Percentiles rank a stretch among this genome's conserved stretches.
phyloP scores from a whole-genome alignment of 2,329 filamentous ascomycete genomes.

The Botrytis elliptica region DNA sequence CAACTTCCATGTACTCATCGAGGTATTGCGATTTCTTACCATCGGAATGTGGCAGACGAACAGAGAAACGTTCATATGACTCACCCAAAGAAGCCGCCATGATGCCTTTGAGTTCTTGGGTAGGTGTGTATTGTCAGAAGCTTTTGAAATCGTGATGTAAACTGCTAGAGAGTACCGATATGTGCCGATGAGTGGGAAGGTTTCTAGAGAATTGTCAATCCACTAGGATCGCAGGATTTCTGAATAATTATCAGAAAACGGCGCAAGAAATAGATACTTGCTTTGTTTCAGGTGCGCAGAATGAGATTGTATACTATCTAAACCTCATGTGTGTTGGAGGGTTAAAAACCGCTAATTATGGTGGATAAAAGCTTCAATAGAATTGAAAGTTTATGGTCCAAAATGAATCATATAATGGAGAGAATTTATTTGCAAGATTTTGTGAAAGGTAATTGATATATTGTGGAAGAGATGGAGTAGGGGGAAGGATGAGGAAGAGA shows the following conservation, averaged over 20 bases:
- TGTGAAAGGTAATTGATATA: too few relatives aligned
- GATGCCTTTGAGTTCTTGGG: too few relatives aligned
- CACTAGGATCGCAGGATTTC: background rate
- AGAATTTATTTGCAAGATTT: too few relatives aligned
- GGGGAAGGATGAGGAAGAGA: too few relatives aligned
- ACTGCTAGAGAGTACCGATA: background rate
- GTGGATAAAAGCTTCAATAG: background rate
- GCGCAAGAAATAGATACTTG: background rate
- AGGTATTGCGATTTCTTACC: background rate
- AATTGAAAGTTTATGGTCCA: background rate
- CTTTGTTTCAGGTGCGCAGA: background rate
- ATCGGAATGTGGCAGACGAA: background rate
- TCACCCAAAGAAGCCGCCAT: background rate
- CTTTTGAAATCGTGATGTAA: background rate
- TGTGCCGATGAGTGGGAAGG: background rate
- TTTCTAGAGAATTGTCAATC: background rate
- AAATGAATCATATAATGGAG: too few relatives aligned
- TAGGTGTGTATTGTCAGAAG: background rate
- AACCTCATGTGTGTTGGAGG: too few relatives aligned
- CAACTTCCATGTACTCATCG: constrained; percentile 17
- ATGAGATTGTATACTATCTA: background rate
- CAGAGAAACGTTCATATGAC: constrained; percentile 5
- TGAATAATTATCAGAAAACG: background rate
- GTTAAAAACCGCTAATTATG: background rate
- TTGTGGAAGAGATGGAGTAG: too few relatives aligned